A percentile compares a stretch with the other conserved stretches of the same genome.
Evolutionary conservation across 805 yeast species (phyloP).

Genomic region (Saturnispora sekii): DNA sequence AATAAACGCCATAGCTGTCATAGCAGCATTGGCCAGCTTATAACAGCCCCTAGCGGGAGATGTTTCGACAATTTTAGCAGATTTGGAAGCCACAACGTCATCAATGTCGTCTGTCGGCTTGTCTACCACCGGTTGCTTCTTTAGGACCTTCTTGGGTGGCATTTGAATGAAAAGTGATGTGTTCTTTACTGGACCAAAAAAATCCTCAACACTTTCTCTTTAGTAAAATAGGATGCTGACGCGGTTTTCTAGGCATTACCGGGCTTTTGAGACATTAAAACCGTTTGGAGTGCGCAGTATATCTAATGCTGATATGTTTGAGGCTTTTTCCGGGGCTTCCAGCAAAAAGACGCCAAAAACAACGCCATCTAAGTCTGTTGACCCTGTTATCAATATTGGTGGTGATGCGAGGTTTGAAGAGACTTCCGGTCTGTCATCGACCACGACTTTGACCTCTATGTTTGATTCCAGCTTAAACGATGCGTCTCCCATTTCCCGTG

Average conservation of each 20-base stretch:
- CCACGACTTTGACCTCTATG: conserved; percentile 16
- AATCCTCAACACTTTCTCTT: neutral
- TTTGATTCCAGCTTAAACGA: conserved; percentile 16
- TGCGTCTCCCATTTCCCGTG: conserved; percentile 8
- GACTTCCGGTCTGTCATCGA: conserved; percentile 13
- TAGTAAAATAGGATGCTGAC: neutral
- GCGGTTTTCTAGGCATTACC: neutral
- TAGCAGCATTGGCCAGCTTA: conserved; percentile 26
- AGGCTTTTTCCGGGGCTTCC: conserved; percentile 20
- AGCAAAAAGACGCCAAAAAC: conserved; percentile 1
- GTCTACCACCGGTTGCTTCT: neutral
- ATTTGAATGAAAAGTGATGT: conserved; percentile 5
- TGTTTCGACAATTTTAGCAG: neutral
- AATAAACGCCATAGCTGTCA: conserved; percentile 35
- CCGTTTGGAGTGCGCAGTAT: neutral
- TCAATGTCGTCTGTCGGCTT: neutral
- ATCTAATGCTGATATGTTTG: conserved; percentile 17
- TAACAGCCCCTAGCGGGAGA: conserved; percentile 15
- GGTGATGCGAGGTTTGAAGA: conserved; percentile 11
- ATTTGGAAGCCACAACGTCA: neutral
- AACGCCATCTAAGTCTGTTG: conserved; percentile 4
- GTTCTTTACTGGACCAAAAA: neutral
- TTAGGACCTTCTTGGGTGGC: conserved; percentile 16
- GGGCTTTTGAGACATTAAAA: neutral
- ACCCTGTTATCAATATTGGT: conserved; percentile 21